Base-by-base conservation (phyloP, 148 eudicot genomes). In the Rhododendron henanense region DNA sequence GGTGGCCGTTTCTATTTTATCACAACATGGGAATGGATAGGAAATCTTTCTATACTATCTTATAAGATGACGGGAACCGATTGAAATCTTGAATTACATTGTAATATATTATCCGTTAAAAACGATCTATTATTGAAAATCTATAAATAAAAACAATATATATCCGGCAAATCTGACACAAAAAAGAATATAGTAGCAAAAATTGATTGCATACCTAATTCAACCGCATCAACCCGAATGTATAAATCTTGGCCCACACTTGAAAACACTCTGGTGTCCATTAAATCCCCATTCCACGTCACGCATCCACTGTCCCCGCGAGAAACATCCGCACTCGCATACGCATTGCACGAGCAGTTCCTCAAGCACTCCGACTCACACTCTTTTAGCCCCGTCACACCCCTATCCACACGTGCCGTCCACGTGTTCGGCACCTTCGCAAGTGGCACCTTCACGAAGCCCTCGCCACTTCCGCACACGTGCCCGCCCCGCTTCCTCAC, bases 361-460 rank as follows among this genome's bases (percentile, higher is more conserved):
- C 47, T 44, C 50, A 77, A 21, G 28, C 80, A 77, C 31, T 39
- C 28, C 15, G 2, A 2, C 14, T 77, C 80, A 10, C 80, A 77
- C 50, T 21, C 80, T 41, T 77, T 19, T 28, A 44, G 6, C 5
- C 88, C 87, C 67, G 71, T 57, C 2, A 25, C 10, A 47, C 73
- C 92, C 80, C 8, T 76, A 47, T 92, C 84, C 33, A 87, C 86
- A 39, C 48, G 33, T 21, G 93, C 87, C 25, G 63, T 88, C 39
- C 91, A 85, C 0, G 94, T 87, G 85, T 93, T 94, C 5, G 96
- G 96, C 37, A 93, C 4, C 90, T 92, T 91, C 11, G 91, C 91
- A 8, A 73, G 77, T 0, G 84, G 50, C 48, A 91, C 3, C 85
- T 84, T 92, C 28, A 88, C 61, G 80, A 93, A 93, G 53, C 96